These are phyloP conservation scores for Euryodendron excelsum DNA, from an alignment of 148 eudicot genomes.

Conservation along the genomic window DNA sequence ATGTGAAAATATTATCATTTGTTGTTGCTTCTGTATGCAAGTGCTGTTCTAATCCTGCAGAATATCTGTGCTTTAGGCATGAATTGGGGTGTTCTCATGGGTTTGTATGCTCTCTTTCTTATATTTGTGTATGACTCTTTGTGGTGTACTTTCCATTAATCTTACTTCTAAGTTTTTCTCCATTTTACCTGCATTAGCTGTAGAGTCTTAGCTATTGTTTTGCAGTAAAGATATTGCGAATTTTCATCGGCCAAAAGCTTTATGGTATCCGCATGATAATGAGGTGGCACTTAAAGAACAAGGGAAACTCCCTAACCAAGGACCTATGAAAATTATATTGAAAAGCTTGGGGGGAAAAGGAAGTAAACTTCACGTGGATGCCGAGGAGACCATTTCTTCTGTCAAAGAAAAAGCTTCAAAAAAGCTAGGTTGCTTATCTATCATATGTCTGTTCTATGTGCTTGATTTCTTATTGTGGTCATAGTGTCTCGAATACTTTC, in stretches of 20 bases:
- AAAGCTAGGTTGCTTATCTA: slow-evolving; percentile 69
- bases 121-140: slow-evolving; percentile 4
- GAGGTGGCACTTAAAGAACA: slow-evolving; percentile 73
- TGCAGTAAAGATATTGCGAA: slow-evolving; percentile 90
- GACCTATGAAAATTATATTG: slow-evolving; percentile 80
- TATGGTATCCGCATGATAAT: slow-evolving; percentile 93
- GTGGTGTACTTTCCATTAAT: slow-evolving; percentile 5
- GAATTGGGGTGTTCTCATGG: background rate
- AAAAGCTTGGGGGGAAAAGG: slow-evolving; percentile 97
- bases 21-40: background rate
- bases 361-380: slow-evolving; percentile 83
- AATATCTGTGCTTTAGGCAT: background rate
- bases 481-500: background rate
- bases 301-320: slow-evolving; percentile 64
- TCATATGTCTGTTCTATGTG: background rate
- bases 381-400: slow-evolving; percentile 79
- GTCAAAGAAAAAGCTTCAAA: slow-evolving; percentile 87
- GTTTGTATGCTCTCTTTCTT: background rate
- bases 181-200: background rate
- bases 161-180: background rate
- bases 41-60: background rate
- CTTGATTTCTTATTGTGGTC: background rate
- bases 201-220: background rate
- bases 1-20: background rate
- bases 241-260: slow-evolving; percentile 94